These are phyloP conservation scores for Fonsecaea pedrosoi DNA, from an alignment of 2,329 filamentous ascomycete species.

Conservation along the genomic window DNA sequence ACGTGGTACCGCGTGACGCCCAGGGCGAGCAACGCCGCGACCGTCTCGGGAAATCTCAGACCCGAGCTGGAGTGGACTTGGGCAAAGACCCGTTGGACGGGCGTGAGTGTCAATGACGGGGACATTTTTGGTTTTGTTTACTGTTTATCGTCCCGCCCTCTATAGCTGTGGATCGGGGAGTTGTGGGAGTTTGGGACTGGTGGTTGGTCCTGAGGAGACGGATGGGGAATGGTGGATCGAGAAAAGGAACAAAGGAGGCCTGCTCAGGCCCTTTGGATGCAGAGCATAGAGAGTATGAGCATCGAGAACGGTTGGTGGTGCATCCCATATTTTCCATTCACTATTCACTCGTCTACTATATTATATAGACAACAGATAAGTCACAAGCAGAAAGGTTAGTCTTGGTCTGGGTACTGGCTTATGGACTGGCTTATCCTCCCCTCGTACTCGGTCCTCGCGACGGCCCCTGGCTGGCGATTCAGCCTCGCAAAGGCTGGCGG, in stretches of 20 bases:
- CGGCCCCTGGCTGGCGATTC: neutral
- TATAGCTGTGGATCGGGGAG: too few species aligned
- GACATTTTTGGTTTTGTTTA: too few species aligned
- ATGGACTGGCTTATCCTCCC: neutral
- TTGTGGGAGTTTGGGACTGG: too few species aligned
- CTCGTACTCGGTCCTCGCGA: neutral
- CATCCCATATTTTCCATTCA: too few species aligned
- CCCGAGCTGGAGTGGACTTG: slow-evolving; percentile 14
- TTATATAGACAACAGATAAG: neutral
- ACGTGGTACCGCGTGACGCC: slow-evolving; percentile 28
- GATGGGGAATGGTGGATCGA: too few species aligned
- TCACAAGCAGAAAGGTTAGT: neutral
- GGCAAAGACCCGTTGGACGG: slow-evolving; percentile 19
- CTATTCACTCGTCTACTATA: neutral
- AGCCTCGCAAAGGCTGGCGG: neutral
- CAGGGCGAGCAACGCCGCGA: slow-evolving; percentile 12
- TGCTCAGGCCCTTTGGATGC: too few species aligned
- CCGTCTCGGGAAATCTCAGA: slow-evolving; percentile 18
- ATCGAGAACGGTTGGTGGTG: too few species aligned
- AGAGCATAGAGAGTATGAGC: too few species aligned
- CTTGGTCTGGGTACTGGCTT: neutral
- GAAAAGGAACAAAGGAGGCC: too few species aligned
- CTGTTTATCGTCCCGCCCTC: too few species aligned
- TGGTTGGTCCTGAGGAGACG: too few species aligned
- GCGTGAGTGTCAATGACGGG: neutral